Evolutionary conservation across 2,329 filamentous ascomycete species (phyloP), one percentile per base, ranked within the genome.

Genomic region (Apiospora sp.): DNA sequence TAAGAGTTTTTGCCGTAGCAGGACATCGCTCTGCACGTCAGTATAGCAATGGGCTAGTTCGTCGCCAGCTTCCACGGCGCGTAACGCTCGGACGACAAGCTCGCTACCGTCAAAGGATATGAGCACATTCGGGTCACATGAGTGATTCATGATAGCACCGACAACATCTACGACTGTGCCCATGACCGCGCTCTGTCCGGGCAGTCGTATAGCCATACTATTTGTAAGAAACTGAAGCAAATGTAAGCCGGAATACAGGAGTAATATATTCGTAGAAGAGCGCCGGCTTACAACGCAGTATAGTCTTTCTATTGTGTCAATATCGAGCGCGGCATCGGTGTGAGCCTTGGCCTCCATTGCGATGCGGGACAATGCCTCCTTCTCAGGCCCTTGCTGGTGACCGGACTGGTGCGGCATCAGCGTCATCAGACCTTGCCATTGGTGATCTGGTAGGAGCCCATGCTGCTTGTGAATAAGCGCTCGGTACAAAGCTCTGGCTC

Each of bases 41-140:
- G 76, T 71, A 69, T 83, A 82, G 67, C 76, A 78, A 12, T 82
- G 76, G 13, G 79, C 82, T 43, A 84, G 77, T 72, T 84, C 83
- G 13, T 80, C 79, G 14, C 81, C 80, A 0, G 79, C 76, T 0
- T 71, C n/a, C 54, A 84, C 80, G 14, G 74, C 72, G 41, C 71
- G 77, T 10, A 81, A 71, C 12, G 82, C 80, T 0, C 81, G 77
- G 16, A 83, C 76, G 1, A 78, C 76, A 1, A 82, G 72, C 70
- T 82, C 71, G 37, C 71, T 72, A 19, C 81, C 80, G 67, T 83
- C 78, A 27, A 81, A 79, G 68, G 80, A 79, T 41, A 80, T 74
- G 46, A 80, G 75, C 2, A 79, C 78, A 51, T 84, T 84, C 13
- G 81, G 80, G 0, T 79, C 76, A 71, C 82, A 84, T 0, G 77